Base-by-base conservation (phyloP, 2,329 filamentous ascomycete genomes). In the Scytalidium sp. region DNA sequence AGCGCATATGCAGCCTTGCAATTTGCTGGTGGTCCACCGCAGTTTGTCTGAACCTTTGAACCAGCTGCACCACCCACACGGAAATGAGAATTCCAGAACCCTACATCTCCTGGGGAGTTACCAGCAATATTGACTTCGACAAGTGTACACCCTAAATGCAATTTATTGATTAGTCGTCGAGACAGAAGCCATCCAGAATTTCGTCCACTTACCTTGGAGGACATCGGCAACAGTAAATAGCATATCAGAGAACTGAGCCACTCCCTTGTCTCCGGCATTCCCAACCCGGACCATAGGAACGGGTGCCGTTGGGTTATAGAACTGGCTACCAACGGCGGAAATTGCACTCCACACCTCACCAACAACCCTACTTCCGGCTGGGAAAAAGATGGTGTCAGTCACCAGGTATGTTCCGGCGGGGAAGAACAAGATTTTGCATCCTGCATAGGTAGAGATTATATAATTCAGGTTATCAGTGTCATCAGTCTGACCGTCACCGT, bases 271-370 rank as follows among this genome's bases (percentile, higher is more conserved):
- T 4, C 74, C 75, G 0, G 68, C 50, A 2, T 70, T 67, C 15
- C 81, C 81, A 3, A 85, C 69, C 56, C 71, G 64, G 13, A 81
- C 61, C 23, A 82, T 65, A 0, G 76, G 67, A 19, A 63, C 64
- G 0, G 80, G 79, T 21, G 65, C 66, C 19, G 53, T 60, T 0
- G 64, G 55, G 51, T 74, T 65, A 47, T 59, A 67, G 60, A 76
- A 82, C 27, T 65, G 68, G 52, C 53, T 52, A n/a, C 79, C 78
- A 4, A 63, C 64, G 2, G 69, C 79, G n/a, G 70, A 74, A 59
- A 78, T 75, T 8, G 68, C 70, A 8, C 77, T 70, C 70, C 75
- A 80, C 4, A 73, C 72, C 61, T 83, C 78, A 19, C 81, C 81
- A 9, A 80, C 69, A 21, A 84, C 73, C 2, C 70, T 70, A 3